A percentile compares a stretch with the other conserved stretches of the same genome.
phyloP scores from a whole-genome alignment of 179 eudicot genomes.

The Nepenthes alata region DNA sequence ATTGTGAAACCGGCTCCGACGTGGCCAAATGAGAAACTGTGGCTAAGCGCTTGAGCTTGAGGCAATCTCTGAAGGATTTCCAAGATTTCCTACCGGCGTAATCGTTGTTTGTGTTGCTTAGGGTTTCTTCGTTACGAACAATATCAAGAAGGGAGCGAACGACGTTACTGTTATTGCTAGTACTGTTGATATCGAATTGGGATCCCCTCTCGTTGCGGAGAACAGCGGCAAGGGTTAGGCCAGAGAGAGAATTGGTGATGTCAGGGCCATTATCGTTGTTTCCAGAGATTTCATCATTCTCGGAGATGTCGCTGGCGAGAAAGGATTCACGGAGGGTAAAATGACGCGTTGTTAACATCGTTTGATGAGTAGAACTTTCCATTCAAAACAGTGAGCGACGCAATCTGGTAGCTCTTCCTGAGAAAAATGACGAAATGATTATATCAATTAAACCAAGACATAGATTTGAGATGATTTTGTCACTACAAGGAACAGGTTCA shows the following conservation, averaged over 20 bases:
- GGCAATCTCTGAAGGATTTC: constrained; percentile 42
- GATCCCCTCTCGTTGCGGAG: neutral
- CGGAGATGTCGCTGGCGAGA: constrained; percentile 7
- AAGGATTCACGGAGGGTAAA: constrained; percentile 11
- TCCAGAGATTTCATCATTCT: neutral
- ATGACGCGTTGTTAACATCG: constrained; percentile 1
- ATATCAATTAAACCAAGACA: no score
- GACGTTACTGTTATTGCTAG: neutral
- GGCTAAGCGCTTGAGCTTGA: constrained; percentile 28
- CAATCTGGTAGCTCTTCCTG: no score
- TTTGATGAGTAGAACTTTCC: constrained; percentile 7
- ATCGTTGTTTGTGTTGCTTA: constrained; percentile 1
- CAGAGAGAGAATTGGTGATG: constrained; percentile 1
- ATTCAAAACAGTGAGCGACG: neutral
- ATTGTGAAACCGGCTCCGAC: constrained; percentile 19
- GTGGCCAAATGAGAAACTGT: constrained; percentile 35
- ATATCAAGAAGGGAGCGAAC: constrained; percentile 10
- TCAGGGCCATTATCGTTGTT: neutral
- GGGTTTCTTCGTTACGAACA: constrained; percentile 10
- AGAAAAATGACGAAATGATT: no score
- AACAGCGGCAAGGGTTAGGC: neutral
- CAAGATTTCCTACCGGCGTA: constrained; percentile 24
- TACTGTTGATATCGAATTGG: constrained; percentile 2
- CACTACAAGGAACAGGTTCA: no score
- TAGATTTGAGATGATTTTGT: no score